Evolutionary conservation across 768 basidiomycete species (phyloP), one percentile per base, ranked within the genome.

Genomic region (Boletus sensibilis): DNA sequence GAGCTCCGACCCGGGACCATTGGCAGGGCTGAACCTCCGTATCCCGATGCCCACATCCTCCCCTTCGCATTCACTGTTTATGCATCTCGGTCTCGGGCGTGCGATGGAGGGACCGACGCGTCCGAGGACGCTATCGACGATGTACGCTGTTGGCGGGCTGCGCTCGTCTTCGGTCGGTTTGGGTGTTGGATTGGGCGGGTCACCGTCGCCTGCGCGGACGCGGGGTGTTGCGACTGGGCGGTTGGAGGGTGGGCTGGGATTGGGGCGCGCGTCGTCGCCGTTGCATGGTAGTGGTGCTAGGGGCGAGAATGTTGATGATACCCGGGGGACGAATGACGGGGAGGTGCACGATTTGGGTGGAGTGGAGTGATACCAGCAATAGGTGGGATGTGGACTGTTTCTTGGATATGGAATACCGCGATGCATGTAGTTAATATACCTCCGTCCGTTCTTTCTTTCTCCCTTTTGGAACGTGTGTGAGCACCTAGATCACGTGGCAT

Each of bases 111-210:
- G 45, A 21, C 41, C 35, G 34, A 67, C 72, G 37, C 74, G 76
- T 39, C 69, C 78, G 34, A 75, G 84, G 60, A 82, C 82, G 29
- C 69, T 82, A 20, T 85, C 86, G 23, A 76, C 81, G 53, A 82
- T 87, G 82, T 86, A 86, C 65, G 80, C 81, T 74, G 68, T 88
- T 2, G 85, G 85, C 16, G 85, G 86, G 25, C 69, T 78, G 50
- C 72, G 78, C 47, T 74, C 72, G 43, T 64, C 73, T 13, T 73
- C 75, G 33, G 63, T 75, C 10, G 57, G 64, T 20, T 33, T 68
- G 37, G 60, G 67, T 1, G 55, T 69, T 41, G 68, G 68, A 10
- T n/a, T 63, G 34, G 47, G 68, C 1, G 44, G 67, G 20, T 55
- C 60, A 4, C 39, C 65, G 20, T 58, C 61, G 6, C 31, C 57